Percentiles rank a stretch among this genome's conserved stretches.
Conservation (phyloP, 306 rosid genomes). For the Gastrolobium villosum region DNA sequence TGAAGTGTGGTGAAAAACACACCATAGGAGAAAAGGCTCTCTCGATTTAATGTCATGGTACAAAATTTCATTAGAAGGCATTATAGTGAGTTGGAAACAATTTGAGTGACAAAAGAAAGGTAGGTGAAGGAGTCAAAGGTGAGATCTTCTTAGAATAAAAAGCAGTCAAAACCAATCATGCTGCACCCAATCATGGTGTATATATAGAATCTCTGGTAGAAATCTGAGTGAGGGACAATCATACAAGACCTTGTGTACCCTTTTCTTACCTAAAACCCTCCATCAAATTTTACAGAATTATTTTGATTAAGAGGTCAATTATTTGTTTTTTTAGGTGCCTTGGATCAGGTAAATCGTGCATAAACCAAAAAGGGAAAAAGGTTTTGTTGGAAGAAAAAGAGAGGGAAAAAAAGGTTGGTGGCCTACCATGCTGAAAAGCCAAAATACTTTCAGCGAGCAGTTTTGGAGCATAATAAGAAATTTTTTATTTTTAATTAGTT, state of each 20-base stretch:
- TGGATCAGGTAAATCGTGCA: constrained; percentile 71
- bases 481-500: constrained; percentile 27
- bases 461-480: constrained; percentile 44
- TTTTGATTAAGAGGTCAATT: constrained; percentile 24
- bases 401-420: constrained; percentile 56
- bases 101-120: constrained; percentile 29
- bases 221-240: constrained; percentile 57
- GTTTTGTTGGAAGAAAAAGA: constrained; percentile 53
- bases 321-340: constrained; percentile 47
- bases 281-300: constrained; percentile 39
- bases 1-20: constrained; percentile 15
- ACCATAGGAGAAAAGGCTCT: constrained; percentile 1
- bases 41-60: constrained; percentile 31
- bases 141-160: constrained; percentile 63
- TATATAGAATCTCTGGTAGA: constrained; percentile 65
- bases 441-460: constrained; percentile 55
- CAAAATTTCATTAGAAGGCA: constrained; percentile 39
- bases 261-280: background rate
- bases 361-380: constrained; percentile 65
- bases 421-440: constrained; percentile 69
- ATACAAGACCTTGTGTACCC: constrained; percentile 50
- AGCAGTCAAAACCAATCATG: constrained; percentile 87
- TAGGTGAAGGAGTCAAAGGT: constrained; percentile 61
- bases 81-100: constrained; percentile 39
- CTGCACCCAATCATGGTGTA: constrained; percentile 67